Evolutionary conservation across 139 green algal species (phyloP).

Genomic region (Ettlia oleoabundans): DNA sequence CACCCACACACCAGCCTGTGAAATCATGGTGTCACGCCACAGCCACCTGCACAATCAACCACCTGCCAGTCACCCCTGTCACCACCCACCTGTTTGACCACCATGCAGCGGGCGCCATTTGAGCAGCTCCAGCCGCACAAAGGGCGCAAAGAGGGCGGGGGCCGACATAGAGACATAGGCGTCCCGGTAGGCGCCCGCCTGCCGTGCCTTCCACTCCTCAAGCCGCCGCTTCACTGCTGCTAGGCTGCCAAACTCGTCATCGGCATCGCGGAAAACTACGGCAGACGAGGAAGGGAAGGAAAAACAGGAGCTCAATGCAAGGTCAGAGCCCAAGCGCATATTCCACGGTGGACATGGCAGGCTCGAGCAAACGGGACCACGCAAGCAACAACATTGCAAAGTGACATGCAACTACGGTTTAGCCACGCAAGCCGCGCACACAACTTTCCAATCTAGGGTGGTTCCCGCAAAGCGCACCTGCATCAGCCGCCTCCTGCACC

Average conservation of each 20-base stretch:
- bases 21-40: too few species aligned
- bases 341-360: too few species aligned
- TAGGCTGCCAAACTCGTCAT: constrained; percentile 78
- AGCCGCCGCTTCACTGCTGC: constrained; percentile 65
- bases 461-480: too few species aligned
- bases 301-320: too few species aligned
- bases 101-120: constrained; percentile 85
- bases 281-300: neutral
- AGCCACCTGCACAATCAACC: neutral
- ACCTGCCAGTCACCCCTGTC: neutral
- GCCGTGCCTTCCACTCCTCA: constrained; percentile 69
- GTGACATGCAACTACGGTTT: too few species aligned
- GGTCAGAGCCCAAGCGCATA: too few species aligned
- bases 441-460: too few species aligned
- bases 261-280: constrained; percentile 85
- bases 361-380: too few species aligned
- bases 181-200: constrained; percentile 73
- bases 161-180: constrained; percentile 83
- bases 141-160: constrained; percentile 92
- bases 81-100: neutral
- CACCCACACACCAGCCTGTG: too few species aligned
- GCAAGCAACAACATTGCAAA: too few species aligned
- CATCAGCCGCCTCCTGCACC: constrained; percentile 31
- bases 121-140: constrained; percentile 92
- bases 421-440: too few species aligned